Percentiles rank a stretch among this genome's conserved stretches.
Evolutionary conservation across 495 filamentous ascomycete species (phyloP).

Genomic region (Sabuloglossum arenarium): DNA sequence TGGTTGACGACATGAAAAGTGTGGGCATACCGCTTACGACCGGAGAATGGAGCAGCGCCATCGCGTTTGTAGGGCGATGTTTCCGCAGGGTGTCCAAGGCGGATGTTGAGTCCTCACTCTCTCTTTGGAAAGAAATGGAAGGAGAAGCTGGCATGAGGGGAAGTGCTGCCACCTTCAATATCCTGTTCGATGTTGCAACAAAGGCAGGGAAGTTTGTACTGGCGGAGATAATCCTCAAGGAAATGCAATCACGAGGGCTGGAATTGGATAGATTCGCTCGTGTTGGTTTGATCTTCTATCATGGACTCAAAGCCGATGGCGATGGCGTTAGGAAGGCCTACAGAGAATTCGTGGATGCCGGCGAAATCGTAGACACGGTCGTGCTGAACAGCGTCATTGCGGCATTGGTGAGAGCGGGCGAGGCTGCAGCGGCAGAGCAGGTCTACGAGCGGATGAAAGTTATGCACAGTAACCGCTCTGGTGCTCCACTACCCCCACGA

Average conservation of each 20-base stretch:
- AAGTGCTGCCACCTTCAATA: conserved; percentile 64
- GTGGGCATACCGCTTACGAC: conserved; percentile 38
- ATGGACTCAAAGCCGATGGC: conserved; percentile 48
- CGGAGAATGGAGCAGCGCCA: conserved; percentile 62
- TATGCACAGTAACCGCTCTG: conserved; percentile 21
- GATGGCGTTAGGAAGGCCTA: conserved; percentile 51
- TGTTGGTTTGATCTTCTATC: conserved; percentile 60
- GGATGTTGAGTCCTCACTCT: conserved; percentile 51
- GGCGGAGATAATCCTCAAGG: conserved; percentile 62
- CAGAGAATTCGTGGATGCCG: conserved; percentile 49
- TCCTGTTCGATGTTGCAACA: conserved; percentile 73
- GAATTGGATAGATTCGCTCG: conserved; percentile 51
- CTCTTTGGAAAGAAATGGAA: conserved; percentile 85
- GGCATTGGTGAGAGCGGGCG: conserved; percentile 50
- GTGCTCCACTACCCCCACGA: conserved; percentile 16
- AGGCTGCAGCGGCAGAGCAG: conserved; percentile 48
- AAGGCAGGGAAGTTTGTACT: conserved; percentile 66
- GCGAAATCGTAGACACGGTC: conserved; percentile 73
- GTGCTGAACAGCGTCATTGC: conserved; percentile 71
- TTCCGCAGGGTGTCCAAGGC: conserved; percentile 35
- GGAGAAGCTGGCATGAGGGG: conserved; percentile 36
- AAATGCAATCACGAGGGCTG: conserved; percentile 51
- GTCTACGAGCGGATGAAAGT: conserved; percentile 67
- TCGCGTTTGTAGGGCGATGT: conserved; percentile 55
- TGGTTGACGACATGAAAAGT: conserved; percentile 64